Conservation (phyloP, 2,329 filamentous ascomycete species). For the Diaporthe citri region DNA sequence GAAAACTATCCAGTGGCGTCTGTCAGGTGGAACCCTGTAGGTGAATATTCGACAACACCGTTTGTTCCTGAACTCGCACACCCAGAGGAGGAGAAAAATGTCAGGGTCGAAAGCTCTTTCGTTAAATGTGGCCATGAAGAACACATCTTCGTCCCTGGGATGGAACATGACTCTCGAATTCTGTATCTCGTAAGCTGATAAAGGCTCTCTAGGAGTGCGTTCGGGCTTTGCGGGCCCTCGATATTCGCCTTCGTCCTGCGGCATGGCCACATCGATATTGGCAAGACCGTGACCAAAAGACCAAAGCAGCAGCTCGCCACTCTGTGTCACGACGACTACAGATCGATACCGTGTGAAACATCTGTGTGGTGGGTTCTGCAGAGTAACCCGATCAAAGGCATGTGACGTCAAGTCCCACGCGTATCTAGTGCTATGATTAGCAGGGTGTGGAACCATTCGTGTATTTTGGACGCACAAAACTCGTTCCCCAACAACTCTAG, state of each 20-base stretch:
- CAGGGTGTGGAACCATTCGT: background rate
- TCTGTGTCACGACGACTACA: constrained; percentile 4
- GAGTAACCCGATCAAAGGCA: background rate
- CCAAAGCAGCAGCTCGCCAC: constrained; percentile 17
- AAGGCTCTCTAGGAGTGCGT: background rate
- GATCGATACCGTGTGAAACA: constrained; percentile 6
- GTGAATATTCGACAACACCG: constrained; percentile 3
- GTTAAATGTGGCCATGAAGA: constrained; percentile 5
- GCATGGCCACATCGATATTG: constrained; percentile 11
- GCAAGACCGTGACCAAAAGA: background rate
- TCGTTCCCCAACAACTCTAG: background rate
- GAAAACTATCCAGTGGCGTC: background rate
- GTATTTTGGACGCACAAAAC: constrained; percentile 8
- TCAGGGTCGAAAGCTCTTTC: background rate
- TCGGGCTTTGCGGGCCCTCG: background rate
- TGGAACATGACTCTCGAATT: constrained; percentile 4
- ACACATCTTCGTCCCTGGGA: background rate
- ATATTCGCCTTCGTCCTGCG: background rate
- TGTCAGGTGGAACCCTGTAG: background rate
- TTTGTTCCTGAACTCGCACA: constrained; percentile 26
- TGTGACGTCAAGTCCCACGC: background rate
- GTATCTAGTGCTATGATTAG: constrained; percentile 2
- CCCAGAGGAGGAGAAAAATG: background rate
- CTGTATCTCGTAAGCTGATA: background rate
- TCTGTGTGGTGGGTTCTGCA: background rate